A percentile compares a stretch with the other conserved stretches of the same genome.
Evolutionary conservation across 2,329 filamentous ascomycete genomes (phyloP).

Genomic region (Fusarium clavum): DNA sequence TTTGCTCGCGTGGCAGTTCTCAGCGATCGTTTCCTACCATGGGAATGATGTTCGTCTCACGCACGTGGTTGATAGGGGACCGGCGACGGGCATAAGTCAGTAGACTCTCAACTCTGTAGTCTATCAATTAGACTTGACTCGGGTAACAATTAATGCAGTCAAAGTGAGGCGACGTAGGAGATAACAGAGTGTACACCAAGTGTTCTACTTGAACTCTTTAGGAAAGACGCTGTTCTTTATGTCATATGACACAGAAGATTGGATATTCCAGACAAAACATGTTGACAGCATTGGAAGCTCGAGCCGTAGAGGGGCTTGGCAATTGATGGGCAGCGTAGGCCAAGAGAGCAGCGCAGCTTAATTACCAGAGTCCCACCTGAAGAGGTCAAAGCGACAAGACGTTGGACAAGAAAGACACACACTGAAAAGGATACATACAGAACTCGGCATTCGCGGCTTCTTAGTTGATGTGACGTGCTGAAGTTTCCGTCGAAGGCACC

Average conservation of each 20-base stretch:
- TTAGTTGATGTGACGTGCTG: background rate
- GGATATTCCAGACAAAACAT: background rate
- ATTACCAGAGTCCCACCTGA: conserved; percentile 1
- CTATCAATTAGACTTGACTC: background rate
- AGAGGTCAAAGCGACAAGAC: conserved; percentile 1
- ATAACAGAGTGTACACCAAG: background rate
- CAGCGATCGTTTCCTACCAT: conserved; percentile 13
- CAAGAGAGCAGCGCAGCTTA: background rate
- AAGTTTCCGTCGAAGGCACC: background rate
- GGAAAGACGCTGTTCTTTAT: background rate
- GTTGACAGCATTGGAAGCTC: background rate
- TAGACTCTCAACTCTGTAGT: background rate
- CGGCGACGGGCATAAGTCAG: conserved; percentile 5
- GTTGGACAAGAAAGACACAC: background rate
- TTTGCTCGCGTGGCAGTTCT: conserved; percentile 31
- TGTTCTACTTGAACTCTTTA: background rate
- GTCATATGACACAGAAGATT: background rate
- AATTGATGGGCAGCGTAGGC: background rate
- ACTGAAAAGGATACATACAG: background rate
- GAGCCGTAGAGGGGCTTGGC: conserved; percentile 13
- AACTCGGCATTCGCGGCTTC: background rate
- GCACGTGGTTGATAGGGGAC: conserved; percentile 26
- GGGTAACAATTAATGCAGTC: background rate
- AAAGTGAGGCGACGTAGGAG: background rate
- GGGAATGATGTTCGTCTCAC: conserved; percentile 21